phyloP scores from a whole-genome alignment of 2,329 filamentous ascomycete species.

The Graphiopsis chlorocephala region DNA sequence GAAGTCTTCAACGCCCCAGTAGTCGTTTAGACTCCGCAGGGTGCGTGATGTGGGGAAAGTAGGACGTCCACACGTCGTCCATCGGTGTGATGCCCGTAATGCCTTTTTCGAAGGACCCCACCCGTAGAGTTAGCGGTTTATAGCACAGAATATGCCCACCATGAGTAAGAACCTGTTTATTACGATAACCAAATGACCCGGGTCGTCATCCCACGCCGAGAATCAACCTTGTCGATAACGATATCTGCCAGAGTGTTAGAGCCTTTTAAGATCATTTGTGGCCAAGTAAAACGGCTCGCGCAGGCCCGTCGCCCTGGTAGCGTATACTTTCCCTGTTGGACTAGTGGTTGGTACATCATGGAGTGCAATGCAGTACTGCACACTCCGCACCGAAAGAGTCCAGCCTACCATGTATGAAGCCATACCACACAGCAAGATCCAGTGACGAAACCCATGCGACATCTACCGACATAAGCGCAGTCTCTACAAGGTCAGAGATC shows the following conservation, averaged over 20 bases:
- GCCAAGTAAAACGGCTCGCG: constrained; percentile 1
- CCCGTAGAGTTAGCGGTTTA: background rate
- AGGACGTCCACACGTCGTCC: background rate
- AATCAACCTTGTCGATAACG: background rate
- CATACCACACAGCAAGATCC: background rate
- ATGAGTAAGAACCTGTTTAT: background rate
- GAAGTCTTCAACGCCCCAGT: background rate
- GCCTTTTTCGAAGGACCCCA: background rate
- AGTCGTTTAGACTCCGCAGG: background rate
- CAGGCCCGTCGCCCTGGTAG: constrained; percentile 2
- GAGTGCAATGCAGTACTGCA: background rate
- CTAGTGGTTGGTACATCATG: background rate
- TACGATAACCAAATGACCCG: background rate
- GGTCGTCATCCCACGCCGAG: background rate
- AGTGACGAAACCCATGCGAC: background rate
- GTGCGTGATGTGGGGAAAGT: background rate
- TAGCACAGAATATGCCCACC: background rate
- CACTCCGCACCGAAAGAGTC: background rate
- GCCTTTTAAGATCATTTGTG: background rate
- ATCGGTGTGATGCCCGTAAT: background rate
- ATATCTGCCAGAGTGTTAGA: background rate
- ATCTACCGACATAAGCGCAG: background rate
- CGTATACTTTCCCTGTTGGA: background rate
- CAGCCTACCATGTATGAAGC: background rate
- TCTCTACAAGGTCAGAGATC: background rate